Evolutionary conservation across 441 rosid species (phyloP), one percentile per base, ranked within the genome.

Genomic region (Flueggea neowawraea): DNA sequence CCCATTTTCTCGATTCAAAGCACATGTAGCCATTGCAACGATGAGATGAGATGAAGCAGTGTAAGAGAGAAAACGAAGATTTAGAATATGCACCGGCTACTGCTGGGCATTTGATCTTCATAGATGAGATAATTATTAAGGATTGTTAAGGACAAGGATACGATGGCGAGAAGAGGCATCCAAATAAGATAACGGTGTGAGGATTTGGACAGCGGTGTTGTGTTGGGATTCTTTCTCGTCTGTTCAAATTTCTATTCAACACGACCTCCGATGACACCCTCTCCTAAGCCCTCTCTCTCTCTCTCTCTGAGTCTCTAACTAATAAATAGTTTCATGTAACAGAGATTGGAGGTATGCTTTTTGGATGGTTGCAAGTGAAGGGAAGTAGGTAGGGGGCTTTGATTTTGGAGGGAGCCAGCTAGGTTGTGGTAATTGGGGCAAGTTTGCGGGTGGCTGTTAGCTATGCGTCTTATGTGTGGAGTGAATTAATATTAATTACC

Each of bases 161-260:
- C 22, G 59, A 28, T 36, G 45, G 58, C 4, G 10, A 61, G 60
- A 67, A 61, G 62, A 31, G 50, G 14, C 61, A 55, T 62, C 82
- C 82, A 82, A 78, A 64, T 52, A 61, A 78, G 78, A 82, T 51
- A 75, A 78, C 41, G 77, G 75, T 55, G 70, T 9, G 15, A 66
- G 64, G 71, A 63, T 52, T 74, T 54, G 65, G 83, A 71, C 82
- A 75, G 67, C 43, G 52, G 71, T 74, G 41, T 36, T 36, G 41
- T 36, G 65, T 68, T 22, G 82, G 77, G 83, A 73, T 81, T 79
- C 86, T 65, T 59, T 22, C 28, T 22, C 28, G 28, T 22, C 65
- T 65, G 33, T 60, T 53, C 65, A 16, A 58, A 15, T 22, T 45
- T 52, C 59, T 22, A 32, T 64, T 51, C 22, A 49, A 54, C 83